phyloP scores from a whole-genome alignment of 1,139 yeast genomes.

The Schwanniomyces etchellsii region DNA sequence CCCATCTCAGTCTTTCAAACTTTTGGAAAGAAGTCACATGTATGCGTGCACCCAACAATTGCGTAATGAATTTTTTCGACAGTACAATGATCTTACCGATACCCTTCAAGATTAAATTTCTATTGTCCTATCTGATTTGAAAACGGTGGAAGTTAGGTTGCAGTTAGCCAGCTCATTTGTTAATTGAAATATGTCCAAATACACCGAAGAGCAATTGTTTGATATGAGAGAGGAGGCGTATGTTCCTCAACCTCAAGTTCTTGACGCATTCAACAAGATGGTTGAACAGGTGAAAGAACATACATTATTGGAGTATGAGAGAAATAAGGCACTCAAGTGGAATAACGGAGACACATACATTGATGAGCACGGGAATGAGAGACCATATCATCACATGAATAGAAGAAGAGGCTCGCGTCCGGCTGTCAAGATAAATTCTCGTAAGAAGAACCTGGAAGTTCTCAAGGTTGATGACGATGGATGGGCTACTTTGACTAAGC shows the following conservation, averaged over 20 bases:
- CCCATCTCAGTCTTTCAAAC: too few species aligned
- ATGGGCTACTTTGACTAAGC: conserved; percentile 64
- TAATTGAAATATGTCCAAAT: conserved; percentile 41
- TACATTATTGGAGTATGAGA: conserved; percentile 29
- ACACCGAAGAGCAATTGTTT: conserved; percentile 66
- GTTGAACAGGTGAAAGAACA: conserved; percentile 58
- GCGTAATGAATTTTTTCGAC: too few species aligned
- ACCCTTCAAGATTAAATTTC: too few species aligned
- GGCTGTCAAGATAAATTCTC: conserved; percentile 47
- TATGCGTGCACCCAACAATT: too few species aligned
- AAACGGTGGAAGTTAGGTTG: too few species aligned
- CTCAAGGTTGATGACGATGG: conserved; percentile 67
- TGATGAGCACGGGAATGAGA: conserved; percentile 43
- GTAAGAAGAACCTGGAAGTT: conserved; percentile 55
- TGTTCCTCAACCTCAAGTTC: conserved; percentile 56
- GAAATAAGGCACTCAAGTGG: conserved; percentile 25
- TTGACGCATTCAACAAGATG: conserved; percentile 59
- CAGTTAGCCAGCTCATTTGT: too few species aligned
- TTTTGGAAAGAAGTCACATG: too few species aligned
- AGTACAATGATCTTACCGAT: too few species aligned
- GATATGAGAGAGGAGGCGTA: conserved; percentile 51
- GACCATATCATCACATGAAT: conserved; percentile 44
- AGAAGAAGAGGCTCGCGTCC: conserved; percentile 60
- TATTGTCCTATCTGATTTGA: too few species aligned
- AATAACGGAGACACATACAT: conserved; percentile 44